Evolutionary conservation across 2,329 filamentous ascomycete genomes (phyloP).

Genomic region (Paradendryphiella salina): DNA sequence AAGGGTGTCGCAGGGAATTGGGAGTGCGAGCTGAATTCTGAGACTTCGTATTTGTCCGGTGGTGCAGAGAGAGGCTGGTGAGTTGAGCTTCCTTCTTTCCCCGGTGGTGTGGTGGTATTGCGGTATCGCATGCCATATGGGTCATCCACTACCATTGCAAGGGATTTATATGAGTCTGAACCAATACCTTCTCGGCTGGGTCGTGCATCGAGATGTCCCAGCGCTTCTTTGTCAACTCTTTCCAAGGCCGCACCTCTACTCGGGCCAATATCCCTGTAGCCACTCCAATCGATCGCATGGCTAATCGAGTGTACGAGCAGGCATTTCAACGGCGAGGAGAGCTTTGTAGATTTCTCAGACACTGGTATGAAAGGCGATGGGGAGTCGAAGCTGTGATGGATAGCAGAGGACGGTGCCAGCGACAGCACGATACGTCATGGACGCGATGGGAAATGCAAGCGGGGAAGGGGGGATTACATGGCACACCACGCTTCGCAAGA

Average conservation of each 20-base stretch:
- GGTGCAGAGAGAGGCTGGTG: constrained; percentile 91
- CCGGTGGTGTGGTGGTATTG: neutral
- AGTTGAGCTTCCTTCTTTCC: constrained; percentile 19
- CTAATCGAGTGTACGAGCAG: constrained; percentile 18
- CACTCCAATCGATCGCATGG: neutral
- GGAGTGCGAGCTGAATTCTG: constrained; percentile 77
- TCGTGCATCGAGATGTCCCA: neutral
- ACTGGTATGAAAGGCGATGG: constrained; percentile 18
- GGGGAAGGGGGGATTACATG: neutral
- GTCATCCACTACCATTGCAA: constrained; percentile 1
- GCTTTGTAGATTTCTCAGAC: constrained; percentile 39
- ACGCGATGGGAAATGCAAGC: neutral
- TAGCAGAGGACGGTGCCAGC: neutral
- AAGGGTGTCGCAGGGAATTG: constrained; percentile 74
- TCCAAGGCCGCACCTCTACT: no score
- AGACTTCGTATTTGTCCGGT: constrained; percentile 77
- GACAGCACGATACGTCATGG: neutral
- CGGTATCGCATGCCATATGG: constrained; percentile 1
- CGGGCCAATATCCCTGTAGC: no score
- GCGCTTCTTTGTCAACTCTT: neutral
- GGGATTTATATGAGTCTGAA: no score
- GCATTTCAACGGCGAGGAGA: constrained; percentile 46
- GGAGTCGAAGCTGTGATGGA: constrained; percentile 31
- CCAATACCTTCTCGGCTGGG: no score
- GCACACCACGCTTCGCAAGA: no score